Evolutionary conservation across 768 basidiomycete genomes (phyloP).

Genomic region (Hygrophoropsis aurantiaca): DNA sequence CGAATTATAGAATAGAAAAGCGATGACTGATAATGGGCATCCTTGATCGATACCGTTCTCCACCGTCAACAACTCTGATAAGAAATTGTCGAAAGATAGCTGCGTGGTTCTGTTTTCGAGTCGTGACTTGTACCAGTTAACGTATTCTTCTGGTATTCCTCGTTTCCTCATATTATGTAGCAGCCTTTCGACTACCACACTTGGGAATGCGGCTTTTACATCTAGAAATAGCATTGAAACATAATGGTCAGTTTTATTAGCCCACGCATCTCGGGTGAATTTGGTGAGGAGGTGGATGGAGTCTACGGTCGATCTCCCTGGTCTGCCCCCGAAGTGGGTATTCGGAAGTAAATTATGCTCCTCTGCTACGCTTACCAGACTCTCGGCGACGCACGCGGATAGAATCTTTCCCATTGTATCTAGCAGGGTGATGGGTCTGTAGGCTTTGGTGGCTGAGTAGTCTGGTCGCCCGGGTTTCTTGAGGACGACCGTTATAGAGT

Average conservation of each 20-base stretch:
- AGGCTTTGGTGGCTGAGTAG: conserved; percentile 32
- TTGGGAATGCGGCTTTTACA: conserved; percentile 18
- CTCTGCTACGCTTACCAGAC: background rate
- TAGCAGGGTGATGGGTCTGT: conserved; percentile 9
- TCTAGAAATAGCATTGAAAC: conserved; percentile 5
- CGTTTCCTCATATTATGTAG: background rate
- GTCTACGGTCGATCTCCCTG: conserved; percentile 22
- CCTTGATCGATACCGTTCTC: conserved; percentile 30
- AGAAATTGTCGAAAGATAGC: conserved; percentile 25
- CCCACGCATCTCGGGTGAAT: conserved; percentile 23
- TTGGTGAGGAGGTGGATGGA: conserved; percentile 20
- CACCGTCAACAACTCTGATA: conserved; percentile 14
- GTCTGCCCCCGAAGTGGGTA: conserved; percentile 23
- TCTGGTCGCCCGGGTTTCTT: conserved; percentile 32
- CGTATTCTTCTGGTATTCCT: conserved; percentile 1
- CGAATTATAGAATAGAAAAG: conserved; percentile 30
- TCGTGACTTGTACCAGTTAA: background rate
- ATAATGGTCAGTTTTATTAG: conserved; percentile 4
- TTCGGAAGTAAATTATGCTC: background rate
- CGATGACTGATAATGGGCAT: conserved; percentile 24
- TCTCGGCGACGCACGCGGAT: background rate
- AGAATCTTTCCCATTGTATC: background rate
- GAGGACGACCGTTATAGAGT: conserved; percentile 27
- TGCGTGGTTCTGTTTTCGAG: background rate
- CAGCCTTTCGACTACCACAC: background rate